Base-by-base conservation (phyloP, 495 filamentous ascomycete species). In the Beverwykella pulmonaria region DNA sequence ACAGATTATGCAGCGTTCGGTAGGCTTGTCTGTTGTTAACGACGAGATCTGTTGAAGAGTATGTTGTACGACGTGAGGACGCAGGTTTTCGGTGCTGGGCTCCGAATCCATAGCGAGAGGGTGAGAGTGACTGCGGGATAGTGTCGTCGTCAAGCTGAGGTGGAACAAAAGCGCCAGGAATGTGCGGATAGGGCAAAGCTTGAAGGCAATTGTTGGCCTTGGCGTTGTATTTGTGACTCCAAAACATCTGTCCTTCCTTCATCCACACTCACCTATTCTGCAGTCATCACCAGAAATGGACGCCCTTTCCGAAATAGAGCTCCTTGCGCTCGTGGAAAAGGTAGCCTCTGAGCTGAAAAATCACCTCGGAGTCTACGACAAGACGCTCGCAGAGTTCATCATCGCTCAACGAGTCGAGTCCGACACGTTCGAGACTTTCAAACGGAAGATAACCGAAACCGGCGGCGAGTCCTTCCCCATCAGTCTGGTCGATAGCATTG, bases 281-380 rank as follows among this genome's bases (percentile, higher is more conserved):
- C 15, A 44, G 6, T n/a, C 39, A n/a, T 44, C 39, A n/a, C 39
- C 39, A n/a, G 15, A 10, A 44, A 96, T 98, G 90, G 92, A 95
- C 74, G 91, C 94, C 75, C 83, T 98, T 61, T 86, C 89, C 72
- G 90, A 88, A 65, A 85, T 98, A 65, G 93, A 98, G 80, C 82
- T 94, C 67, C 86, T 97, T 60, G 93, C 91, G 68, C 85, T 98
- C 61, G 92, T 97, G 63, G 92, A 91, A 48, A 95, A 93, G 76
- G 91, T 98, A 71, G 94, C 92, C 30, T 91, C 87, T 32, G 93
- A 97, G 79, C 80, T 97, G 49, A 87, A 92, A 71, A 98, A 98
- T 76, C 90, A 97, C 78, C 78, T 97, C 59, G 92, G 92, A 30
- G 87, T 97, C 72, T 89, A 81, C 75, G 93, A 98, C 74, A 96